Base-by-base conservation (phyloP, 257 asterid species). In the Ehretia macrophylla region DNA sequence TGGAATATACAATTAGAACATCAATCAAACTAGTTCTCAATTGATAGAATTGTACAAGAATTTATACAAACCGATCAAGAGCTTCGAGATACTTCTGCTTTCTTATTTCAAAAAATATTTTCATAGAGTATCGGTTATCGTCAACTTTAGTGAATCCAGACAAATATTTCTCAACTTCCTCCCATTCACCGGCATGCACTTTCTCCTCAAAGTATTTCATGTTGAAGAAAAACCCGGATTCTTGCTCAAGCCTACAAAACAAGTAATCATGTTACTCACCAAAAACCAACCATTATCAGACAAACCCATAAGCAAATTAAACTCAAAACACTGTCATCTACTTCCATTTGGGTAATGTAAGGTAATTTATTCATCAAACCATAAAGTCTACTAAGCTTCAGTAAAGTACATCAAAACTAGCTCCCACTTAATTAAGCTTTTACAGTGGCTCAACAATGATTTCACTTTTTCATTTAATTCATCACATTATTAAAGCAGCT, bases 61-160 rank as follows among this genome's bases (percentile, higher is more conserved):
- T 38, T 49, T 59, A 23, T 40, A 17, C 66, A 66, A 81, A 91
- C 98, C 86, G 55, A 72, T 91, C 98, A 69, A 91, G 98, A 63
- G 96, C 95, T 79, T 91, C 98, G 50, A 91, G 98, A 79, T 91
- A 91, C 73, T 88, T 91, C 83, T 91, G 98, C 81, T 91, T 91
- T 69, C 98, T 81, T 59, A 88, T 88, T 72, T 91, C 98, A 45
- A 91, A 91, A 71, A 91, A 91, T 48, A 91, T 91, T 87, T 88
- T 91, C 98, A 88, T 91, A 13, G 98, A 91, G 81, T 88, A 91
- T 76, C 96, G 74, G 67, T 91, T 91, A 64, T 91, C 98, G 55
- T 91, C 98, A 38, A 91, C 96, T 76, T 91, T 91, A 32, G 96
- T 88, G 77, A 85, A 91, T 58, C 98, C 96, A 16, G 98, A 88